Base-by-base conservation (phyloP, 169 alveolate species). In the Plasmodium knowlesi region DNA sequence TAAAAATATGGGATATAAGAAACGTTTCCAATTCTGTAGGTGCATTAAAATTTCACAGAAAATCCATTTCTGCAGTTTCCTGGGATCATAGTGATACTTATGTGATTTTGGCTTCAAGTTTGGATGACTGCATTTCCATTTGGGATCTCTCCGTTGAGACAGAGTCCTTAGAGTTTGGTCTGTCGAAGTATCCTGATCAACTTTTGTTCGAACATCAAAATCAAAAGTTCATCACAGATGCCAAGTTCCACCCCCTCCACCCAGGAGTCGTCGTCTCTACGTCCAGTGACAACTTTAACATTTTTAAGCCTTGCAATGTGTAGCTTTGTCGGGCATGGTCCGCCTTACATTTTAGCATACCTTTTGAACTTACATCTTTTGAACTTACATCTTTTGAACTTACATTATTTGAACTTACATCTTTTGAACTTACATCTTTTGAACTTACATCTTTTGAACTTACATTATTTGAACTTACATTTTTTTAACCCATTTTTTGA, bases 91-190 rank as follows among this genome's bases (percentile, higher is more conserved):
- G 85, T 12, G 98, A 96, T 91, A 72, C 97, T 4, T 93, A 96
- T 54, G 98, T 96, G 2, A 86, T 96, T 25, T 78, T 95, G 37
- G 95, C 93, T 25, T 82, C 96, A 50, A 92, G 97, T 12, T 84
- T 96, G 74, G 98, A 96, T 67, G 95, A 95, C 86, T 95, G 96
- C 5, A 88, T 95, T 16, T 92, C 97, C n/a, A 83, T 96, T 14
- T 96, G 98, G 98, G 98, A 96, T 82, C 84, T 95, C 41, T 96
- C 98, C 2, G 96, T 96, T 5, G 98, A 96, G 74, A 53, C 94
- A n/a, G 96, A 96, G 53, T 37, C 92, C 3, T 54, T 83, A 57
- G 95, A 84, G 46, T 19, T 70, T 25, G 30, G 82, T 19, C 28
- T 39, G 54, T 14, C 86, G 3, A 25, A 83, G 28, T 74, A 94